These are phyloP conservation scores for Tuber melanosporum DNA, from an alignment of 495 filamentous ascomycete genomes.

Conservation along the genomic window DNA sequence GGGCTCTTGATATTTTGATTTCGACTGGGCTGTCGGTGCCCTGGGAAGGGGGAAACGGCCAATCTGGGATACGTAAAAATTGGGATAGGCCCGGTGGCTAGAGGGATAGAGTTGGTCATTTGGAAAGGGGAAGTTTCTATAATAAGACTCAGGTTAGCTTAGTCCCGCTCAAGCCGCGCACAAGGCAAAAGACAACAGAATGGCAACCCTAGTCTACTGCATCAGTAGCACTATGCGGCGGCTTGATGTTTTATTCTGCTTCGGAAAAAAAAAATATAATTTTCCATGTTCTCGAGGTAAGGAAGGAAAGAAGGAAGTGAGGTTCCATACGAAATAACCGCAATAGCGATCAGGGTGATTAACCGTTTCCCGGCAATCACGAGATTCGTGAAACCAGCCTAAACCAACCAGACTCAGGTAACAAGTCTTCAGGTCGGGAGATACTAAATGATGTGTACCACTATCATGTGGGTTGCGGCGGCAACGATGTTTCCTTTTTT, in stretches of 20 bases:
- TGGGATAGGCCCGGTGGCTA: background rate
- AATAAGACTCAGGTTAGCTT: background rate
- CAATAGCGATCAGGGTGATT: slow-evolving; percentile 12
- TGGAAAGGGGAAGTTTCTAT: background rate
- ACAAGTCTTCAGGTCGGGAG: slow-evolving; percentile 20
- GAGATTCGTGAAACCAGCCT: slow-evolving; percentile 24
- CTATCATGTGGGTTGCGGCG: slow-evolving; percentile 22
- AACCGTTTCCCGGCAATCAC: slow-evolving; percentile 23
- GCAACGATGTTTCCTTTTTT: slow-evolving; percentile 10
- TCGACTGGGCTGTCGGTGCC: background rate
- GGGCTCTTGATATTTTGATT: background rate
- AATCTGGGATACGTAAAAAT: background rate
- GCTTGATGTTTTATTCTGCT: background rate
- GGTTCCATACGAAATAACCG: background rate
- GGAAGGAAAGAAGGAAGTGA: background rate
- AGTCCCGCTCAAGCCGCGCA: background rate
- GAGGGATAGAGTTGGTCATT: background rate
- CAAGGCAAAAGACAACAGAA: background rate
- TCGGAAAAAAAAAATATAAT: background rate
- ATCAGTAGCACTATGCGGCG: background rate
- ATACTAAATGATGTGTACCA: slow-evolving; percentile 11
- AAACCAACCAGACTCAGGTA: slow-evolving; percentile 8
- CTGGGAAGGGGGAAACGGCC: background rate
- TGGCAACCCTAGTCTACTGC: background rate
- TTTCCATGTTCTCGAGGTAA: background rate